Evolutionary conservation across 116 monocot genomes (phyloP).

Genomic region (Thalassia testudinum): DNA sequence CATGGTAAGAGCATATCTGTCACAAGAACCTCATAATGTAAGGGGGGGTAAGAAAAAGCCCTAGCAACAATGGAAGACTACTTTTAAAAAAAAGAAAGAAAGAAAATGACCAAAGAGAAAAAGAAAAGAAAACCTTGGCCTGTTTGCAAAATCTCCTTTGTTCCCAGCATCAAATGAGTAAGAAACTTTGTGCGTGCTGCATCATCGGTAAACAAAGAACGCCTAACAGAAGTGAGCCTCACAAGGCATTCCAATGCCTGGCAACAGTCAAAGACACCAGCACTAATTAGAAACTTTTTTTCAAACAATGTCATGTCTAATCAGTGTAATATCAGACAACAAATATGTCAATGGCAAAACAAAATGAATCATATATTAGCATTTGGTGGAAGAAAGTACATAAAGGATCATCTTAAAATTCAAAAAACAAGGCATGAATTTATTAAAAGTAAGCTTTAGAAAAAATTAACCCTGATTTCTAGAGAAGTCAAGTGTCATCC

Average conservation of each 20-base stretch:
- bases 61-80: not conserved
- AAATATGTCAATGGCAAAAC: not conserved
- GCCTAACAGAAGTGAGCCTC: conserved; percentile 87
- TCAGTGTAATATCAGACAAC: not conserved
- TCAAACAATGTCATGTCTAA: not conserved
- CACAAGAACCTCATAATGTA: too few species aligned
- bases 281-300: too few species aligned
- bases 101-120: not conserved
- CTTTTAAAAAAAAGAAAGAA: not conserved
- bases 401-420: not conserved
- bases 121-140: conserved; percentile 54
- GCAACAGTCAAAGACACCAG: too few species aligned
- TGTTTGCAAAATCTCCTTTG: conserved; percentile 87
- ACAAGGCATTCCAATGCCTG: conserved; percentile 87
- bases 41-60: too few species aligned
- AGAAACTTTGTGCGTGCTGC: conserved; percentile 59
- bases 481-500: too few species aligned
- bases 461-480: too few species aligned
- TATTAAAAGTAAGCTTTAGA: too few species aligned
- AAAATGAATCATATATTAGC: not conserved
- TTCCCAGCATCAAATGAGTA: conserved; percentile 75
- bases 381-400: not conserved
- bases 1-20: too few species aligned
- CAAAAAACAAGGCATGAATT: too few species aligned
- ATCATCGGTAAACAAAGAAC: conserved; percentile 80